Percentiles rank a stretch among this genome's conserved stretches.
These are phyloP conservation scores for Ilex aquifolium DNA, from an alignment of 257 asterid species.

Conservation along the genomic window DNA sequence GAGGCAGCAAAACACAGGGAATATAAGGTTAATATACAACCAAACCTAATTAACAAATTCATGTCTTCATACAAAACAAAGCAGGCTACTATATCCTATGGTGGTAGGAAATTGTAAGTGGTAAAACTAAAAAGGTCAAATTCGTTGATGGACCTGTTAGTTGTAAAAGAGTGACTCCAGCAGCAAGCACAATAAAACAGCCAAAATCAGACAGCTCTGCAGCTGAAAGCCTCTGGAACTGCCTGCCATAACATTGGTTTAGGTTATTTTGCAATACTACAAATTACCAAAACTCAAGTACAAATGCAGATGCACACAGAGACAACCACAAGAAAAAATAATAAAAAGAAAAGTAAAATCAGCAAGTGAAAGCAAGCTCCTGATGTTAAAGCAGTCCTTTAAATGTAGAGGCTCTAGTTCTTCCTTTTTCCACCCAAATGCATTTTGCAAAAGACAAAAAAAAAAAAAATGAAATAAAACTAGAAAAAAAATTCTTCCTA, in stretches of 20 bases:
- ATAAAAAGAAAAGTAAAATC: not conserved
- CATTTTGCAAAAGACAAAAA: not conserved
- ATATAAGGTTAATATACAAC: no score
- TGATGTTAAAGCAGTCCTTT: no score
- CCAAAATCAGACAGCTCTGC: constrained; percentile 91
- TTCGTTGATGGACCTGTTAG: constrained; percentile 66
- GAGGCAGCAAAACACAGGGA: constrained; percentile 17
- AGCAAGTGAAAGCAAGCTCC: no score
- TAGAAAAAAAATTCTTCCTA: not conserved
- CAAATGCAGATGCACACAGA: not conserved
- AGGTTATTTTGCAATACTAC: constrained; percentile 34
- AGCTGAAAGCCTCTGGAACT: constrained; percentile 83
- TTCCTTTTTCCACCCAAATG: not conserved
- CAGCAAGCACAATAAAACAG: constrained; percentile 58
- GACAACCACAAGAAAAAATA: not conserved
- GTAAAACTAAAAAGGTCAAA: not conserved
- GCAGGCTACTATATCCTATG: not conserved
- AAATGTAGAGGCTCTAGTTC: not conserved
- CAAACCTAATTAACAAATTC: no score
- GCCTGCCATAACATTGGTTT: constrained; percentile 90
- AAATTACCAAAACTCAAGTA: constrained; percentile 5
- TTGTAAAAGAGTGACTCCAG: constrained; percentile 79
- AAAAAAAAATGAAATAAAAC: not conserved
- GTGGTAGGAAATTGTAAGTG: not conserved
- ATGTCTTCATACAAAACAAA: no score